phyloP scores from a whole-genome alignment of 2,329 filamentous ascomycete genomes.

The Epichloe baconii region DNA sequence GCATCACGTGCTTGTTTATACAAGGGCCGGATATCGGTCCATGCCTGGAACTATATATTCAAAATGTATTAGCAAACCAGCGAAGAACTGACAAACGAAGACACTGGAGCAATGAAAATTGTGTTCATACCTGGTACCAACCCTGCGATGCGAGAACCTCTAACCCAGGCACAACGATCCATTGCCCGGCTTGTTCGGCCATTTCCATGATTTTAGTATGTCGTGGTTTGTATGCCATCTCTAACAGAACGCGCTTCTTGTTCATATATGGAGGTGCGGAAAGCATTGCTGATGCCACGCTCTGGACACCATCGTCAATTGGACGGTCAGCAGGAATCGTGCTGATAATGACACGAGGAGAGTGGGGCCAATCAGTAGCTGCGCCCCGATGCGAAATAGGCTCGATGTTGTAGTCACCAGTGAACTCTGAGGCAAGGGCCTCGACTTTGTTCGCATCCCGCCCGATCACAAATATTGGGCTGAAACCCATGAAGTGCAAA shows the following conservation, averaged over 20 bases:
- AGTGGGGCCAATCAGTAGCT: constrained; percentile 37
- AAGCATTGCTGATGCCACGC: constrained; percentile 46
- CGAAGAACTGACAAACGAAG: too few relatives aligned
- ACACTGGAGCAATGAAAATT: constrained; percentile 6
- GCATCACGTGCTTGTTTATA: constrained; percentile 55
- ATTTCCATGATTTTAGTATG: constrained; percentile 77
- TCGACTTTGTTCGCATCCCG: constrained; percentile 58
- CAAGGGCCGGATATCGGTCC: constrained; percentile 68
- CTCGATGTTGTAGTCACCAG: constrained; percentile 55
- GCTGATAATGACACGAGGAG: constrained; percentile 58
- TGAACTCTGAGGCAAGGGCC: constrained; percentile 59
- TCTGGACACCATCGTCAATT: constrained; percentile 58
- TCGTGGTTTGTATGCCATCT: constrained; percentile 92
- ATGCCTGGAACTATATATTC: constrained; percentile 53
- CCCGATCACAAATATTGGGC: constrained; percentile 76
- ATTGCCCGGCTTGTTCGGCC: constrained; percentile 57
- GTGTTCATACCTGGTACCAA: constrained; percentile 61
- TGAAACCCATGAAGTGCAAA: constrained; percentile 69
- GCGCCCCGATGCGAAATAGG: constrained; percentile 40
- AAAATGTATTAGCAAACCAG: not conserved
- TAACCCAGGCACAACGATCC: constrained; percentile 73
- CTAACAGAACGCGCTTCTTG: constrained; percentile 53
- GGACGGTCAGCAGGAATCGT: constrained; percentile 84
- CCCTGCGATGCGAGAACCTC: constrained; percentile 85
- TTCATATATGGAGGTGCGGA: constrained; percentile 20